Evolutionary conservation across 2,329 filamentous ascomycete genomes (phyloP).

Genomic region (Aspergillus glaucus): DNA sequence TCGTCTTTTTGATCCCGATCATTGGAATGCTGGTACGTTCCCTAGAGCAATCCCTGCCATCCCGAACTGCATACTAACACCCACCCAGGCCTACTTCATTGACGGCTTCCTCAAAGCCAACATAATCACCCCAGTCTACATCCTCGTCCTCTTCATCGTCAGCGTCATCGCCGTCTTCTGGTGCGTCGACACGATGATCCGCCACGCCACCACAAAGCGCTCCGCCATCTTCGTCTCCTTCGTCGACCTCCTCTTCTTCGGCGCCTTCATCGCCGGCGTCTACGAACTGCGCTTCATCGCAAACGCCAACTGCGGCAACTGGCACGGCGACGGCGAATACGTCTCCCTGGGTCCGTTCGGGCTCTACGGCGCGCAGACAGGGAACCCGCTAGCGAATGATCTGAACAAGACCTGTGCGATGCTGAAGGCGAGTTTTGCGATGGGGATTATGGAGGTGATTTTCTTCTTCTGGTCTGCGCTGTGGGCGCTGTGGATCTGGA

Average conservation of each 20-base stretch:
- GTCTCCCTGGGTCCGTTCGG: slow-evolving; percentile 58
- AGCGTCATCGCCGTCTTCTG: slow-evolving; percentile 56
- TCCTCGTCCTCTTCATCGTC: slow-evolving; percentile 61
- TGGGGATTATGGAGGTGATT: slow-evolving; percentile 80
- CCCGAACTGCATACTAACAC: neutral
- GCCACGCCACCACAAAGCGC: slow-evolving; percentile 53
- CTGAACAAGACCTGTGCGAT: slow-evolving; percentile 77
- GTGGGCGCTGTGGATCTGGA: slow-evolving; percentile 50
- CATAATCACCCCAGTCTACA: slow-evolving; percentile 53
- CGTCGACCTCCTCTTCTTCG: slow-evolving; percentile 56
- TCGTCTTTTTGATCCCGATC: slow-evolving; percentile 57
- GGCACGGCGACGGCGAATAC: slow-evolving; percentile 49
- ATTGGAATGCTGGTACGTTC: slow-evolving; percentile 54
- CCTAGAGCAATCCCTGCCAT: neutral
- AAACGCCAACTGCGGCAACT: slow-evolving; percentile 60
- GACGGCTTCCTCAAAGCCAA: slow-evolving; percentile 52
- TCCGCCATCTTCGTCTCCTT: slow-evolving; percentile 56
- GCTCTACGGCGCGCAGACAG: slow-evolving; percentile 43
- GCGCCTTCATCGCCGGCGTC: slow-evolving; percentile 57
- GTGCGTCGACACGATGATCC: slow-evolving; percentile 55
- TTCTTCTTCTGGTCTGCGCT: slow-evolving; percentile 74
- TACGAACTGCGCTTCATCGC: slow-evolving; percentile 53
- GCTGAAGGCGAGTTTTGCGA: slow-evolving; percentile 84
- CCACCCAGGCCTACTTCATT: slow-evolving; percentile 52
- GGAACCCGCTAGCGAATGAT: slow-evolving; percentile 45